Base-by-base conservation (phyloP, 2,329 filamentous ascomycete species). In the Fusarium sterilihyphosum region DNA sequence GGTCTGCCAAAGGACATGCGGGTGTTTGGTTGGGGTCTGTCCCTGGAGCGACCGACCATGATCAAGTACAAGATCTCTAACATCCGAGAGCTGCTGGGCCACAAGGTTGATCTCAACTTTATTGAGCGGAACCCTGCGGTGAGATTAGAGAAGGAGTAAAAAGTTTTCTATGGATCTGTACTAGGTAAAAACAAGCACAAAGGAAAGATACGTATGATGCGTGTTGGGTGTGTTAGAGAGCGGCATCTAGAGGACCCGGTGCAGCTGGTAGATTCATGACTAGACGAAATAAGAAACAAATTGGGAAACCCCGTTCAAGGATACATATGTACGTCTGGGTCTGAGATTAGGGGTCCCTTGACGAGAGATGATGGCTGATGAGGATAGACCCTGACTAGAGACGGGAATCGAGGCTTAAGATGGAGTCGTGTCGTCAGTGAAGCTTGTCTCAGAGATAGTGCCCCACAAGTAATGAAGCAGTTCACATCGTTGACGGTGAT, bases 21-120 rank as follows among this genome's bases (percentile, higher is more conserved):
- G 73, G 95, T 98, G 16, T 98, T 98, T 81, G 96, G 96, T 40
- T 98, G 95, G 89, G 96, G 96, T 43, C 85, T 99, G 81, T 94
- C 91, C 83, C 84, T 99, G 81, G 96, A 99, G 88, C 87, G 96
- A 78, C 96, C 96, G 66, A 98, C 96, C 17, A 99, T 98, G 96
- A 98, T 98, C 86, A 96, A 97, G 89, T 97, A 93, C 82, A 91
- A 89, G 79, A 94, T 94, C 71, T 94, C 90, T 80, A 98, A 98
- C 84, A 98, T 98, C 78, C 91, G 95, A 78, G 95, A 98, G 84
- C 85, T 98, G 80, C 86, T 99, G 62, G 96, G 96, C 20, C 96
- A 99, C 86, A 97, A 98, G 87, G 95, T 98, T 47, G 95, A 98
- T 84, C 85, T 98, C 81, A 91, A 91, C 80, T 98, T 98, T 86